Evolutionary conservation across 805 yeast species (phyloP).

Genomic region (Candida yuanshanica): DNA sequence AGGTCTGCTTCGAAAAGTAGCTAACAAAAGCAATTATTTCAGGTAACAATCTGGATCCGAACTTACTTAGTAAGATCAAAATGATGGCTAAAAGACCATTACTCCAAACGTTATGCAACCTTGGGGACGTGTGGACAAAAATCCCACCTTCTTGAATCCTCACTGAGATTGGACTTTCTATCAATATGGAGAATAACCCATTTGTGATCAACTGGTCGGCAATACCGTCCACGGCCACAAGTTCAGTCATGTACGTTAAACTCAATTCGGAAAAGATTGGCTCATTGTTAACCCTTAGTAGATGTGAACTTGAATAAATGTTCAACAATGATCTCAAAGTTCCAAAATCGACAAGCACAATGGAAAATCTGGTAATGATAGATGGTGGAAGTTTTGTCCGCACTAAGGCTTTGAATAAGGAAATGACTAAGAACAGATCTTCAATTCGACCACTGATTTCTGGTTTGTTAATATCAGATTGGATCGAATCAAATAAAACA

Average conservation of each 20-base stretch:
- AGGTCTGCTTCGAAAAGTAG: conserved; percentile 61
- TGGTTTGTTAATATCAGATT: conserved; percentile 41
- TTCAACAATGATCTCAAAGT: conserved; percentile 57
- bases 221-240: conserved; percentile 53
- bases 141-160: conserved; percentile 63
- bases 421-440: conserved; percentile 57
- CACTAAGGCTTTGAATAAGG: conserved; percentile 56
- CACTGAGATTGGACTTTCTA: conserved; percentile 69
- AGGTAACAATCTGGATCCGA: conserved; percentile 59
- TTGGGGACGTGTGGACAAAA: conserved; percentile 43
- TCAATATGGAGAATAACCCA: conserved; percentile 62
- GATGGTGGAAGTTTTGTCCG: conserved; percentile 41
- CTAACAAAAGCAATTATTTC: conserved; percentile 60
- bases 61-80: conserved; percentile 49
- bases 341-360: conserved; percentile 49
- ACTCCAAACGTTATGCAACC: conserved; percentile 77
- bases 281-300: conserved; percentile 53
- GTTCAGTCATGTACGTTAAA: conserved; percentile 61
- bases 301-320: conserved; percentile 63
- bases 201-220: conserved; percentile 60
- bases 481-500: conserved; percentile 50
- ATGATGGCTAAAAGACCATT: conserved; percentile 72
- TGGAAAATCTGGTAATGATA: conserved; percentile 45
- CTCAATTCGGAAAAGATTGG: conserved; percentile 69
- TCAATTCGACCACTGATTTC: conserved; percentile 46